Base-by-base conservation (phyloP, 495 filamentous ascomycete genomes). In the Aspergillus bertholletiae region DNA sequence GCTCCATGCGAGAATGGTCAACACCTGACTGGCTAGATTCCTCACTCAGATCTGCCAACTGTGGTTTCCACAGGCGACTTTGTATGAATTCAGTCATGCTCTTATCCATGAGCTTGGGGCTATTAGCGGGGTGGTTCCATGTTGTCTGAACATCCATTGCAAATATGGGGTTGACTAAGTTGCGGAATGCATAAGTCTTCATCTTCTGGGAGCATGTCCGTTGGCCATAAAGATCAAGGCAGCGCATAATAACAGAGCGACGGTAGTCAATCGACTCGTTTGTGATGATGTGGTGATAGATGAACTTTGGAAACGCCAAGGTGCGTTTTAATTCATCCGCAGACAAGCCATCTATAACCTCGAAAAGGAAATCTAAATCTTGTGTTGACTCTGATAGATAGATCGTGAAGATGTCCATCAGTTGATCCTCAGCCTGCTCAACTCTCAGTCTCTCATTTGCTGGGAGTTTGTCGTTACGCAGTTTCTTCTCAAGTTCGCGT, bases 1-100 rank as follows among this genome's bases (percentile, higher is more conserved):
- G 79, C 64, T 99, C 94, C 86, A 99, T 94, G 43, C 94, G 80
- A 4, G 93, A 94, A 68, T 97, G 92, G 69, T 99, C 94, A 43
- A 96, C 89, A 5, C 92, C 90, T 15, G 89, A 85, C 60, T 93
- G 90, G 15, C 83, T 83, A 15, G 85, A 81, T 62, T 97, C 95
- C 53, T 99, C 95, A 32, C 83, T 87, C 13, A 88, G 78, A 66
- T 96, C 93, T 2, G 83, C 81, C 27, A 92, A 74, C 50, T 94
- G 91, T 11, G 90, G 88, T 64, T 88, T 92, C 94, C 94, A 97
- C 55, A 99, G 84, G 64, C 93, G 95, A 56, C 87, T 86, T 66
- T 96, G 91, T 49, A 99, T 88, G 13, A 88, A 86, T 51, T 97
- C 93, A 30, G 91, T 92, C 74, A 97, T 84, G 20, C 84, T 78